These are phyloP conservation scores for Eimeria maxima DNA, from an alignment of 169 alveolate genomes.

Conservation along the genomic window DNA sequence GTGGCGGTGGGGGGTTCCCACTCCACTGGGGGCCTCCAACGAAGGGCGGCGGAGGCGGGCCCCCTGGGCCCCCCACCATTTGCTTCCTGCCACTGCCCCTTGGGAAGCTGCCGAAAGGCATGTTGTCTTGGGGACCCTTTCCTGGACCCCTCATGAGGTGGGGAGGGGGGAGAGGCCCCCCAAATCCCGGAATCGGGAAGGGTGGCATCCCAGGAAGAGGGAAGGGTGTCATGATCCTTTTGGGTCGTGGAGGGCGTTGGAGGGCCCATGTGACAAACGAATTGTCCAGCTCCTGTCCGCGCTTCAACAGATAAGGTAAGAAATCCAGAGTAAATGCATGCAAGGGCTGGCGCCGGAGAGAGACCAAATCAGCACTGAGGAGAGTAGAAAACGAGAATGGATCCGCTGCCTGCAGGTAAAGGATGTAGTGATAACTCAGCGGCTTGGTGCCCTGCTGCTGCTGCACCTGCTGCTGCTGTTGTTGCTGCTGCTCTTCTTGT, in stretches of 20 bases:
- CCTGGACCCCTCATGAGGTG: background rate
- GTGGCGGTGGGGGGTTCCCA: constrained; percentile 17
- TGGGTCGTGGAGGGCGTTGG: constrained; percentile 40
- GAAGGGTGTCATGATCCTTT: background rate
- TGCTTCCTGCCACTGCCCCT: background rate
- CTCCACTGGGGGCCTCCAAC: constrained; percentile 41
- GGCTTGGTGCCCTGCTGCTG: constrained; percentile 20
- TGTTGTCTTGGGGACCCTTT: background rate
- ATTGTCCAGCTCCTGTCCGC: constrained; percentile 37
- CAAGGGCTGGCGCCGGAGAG: constrained; percentile 50
- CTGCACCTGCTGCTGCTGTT: background rate
- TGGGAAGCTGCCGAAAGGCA: constrained; percentile 16
- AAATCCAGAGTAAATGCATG: constrained; percentile 38
- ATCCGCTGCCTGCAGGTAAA: constrained; percentile 52
- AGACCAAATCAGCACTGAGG: background rate
- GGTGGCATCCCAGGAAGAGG: background rate
- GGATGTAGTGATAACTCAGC: constrained; percentile 36
- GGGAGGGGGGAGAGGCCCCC: constrained; percentile 65
- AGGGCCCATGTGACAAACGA: constrained; percentile 1
- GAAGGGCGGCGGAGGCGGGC: constrained; percentile 23
- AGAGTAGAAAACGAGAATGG: constrained; percentile 11
- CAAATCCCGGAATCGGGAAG: constrained; percentile 56
- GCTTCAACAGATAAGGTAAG: background rate
- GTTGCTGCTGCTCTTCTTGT: background rate
- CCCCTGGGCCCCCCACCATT: constrained; percentile 36